phyloP scores from a whole-genome alignment of 305 asterid species.

The Fraxinus angustifolia region DNA sequence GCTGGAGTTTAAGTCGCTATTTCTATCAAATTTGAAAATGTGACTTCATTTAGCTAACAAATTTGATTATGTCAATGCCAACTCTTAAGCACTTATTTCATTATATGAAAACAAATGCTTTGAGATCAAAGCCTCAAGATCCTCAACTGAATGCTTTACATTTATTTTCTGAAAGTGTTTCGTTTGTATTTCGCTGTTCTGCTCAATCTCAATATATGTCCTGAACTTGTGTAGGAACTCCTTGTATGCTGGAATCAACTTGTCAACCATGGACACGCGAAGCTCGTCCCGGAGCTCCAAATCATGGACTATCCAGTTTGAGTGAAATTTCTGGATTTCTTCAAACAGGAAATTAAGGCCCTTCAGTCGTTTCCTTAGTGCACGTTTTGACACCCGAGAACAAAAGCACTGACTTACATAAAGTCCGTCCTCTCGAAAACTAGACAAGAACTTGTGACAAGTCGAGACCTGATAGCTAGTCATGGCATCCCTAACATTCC shows the following conservation, averaged over 20 bases:
- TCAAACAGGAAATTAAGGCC: constrained; percentile 39
- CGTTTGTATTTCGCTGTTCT: constrained; percentile 13
- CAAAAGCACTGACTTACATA: neutral
- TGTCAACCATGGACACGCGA: constrained; percentile 21
- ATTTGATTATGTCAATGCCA: neutral
- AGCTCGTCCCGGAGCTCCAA: constrained; percentile 37
- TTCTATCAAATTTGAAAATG: neutral
- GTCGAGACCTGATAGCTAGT: constrained; percentile 22
- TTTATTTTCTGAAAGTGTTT: neutral
- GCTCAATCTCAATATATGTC: constrained; percentile 21
- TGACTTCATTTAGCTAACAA: neutral
- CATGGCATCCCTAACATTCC: constrained; percentile 20
- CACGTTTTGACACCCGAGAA: constrained; percentile 17
- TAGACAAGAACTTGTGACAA: constrained; percentile 35
- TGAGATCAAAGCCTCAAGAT: neutral
- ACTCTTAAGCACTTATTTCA: neutral
- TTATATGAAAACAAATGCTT: constrained; percentile 16
- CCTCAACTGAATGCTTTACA: constrained; percentile 38
- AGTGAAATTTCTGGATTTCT: constrained; percentile 16
- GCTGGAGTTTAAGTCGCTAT: neutral
- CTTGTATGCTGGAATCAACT: constrained; percentile 35
- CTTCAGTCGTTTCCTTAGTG: constrained; percentile 31
- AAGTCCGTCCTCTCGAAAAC: constrained; percentile 40
- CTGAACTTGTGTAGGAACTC: constrained; percentile 35
- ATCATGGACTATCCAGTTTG: constrained; percentile 41